Evolutionary conservation across 2,329 filamentous ascomycete genomes (phyloP), one percentile per base, ranked within the genome.

Genomic region (Paecilomyces dactylethromorphus): DNA sequence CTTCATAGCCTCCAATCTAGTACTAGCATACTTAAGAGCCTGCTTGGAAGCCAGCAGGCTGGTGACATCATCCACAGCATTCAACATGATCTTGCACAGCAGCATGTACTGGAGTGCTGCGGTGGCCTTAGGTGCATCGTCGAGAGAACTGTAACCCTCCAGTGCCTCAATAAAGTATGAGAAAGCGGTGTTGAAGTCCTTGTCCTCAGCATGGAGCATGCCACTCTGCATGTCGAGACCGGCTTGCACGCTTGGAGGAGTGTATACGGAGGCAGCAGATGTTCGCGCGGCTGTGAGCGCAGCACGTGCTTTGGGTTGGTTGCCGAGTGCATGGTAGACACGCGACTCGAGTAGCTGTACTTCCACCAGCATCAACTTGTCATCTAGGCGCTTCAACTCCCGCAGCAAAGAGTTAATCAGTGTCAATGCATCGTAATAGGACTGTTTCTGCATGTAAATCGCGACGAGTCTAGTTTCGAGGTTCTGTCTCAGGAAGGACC

Each of bases 121-220:
- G n/a, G 93, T 95, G n/a, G 95, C 94, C 78, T 92, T 92, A 64
- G 83, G 80, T 45, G 87, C 81, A 73, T 96, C 92, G 66, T 99
- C 94, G 75, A 96, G 92, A 53, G 88, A 88, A 78, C 94, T 91
- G 78, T 97, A 99, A 61, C 94, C 94, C 74, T 99, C 94, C 63
- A 99, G 86, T 2, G 95, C 94, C 80, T 99, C 94, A 76, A 99
- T 97, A 77, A 99, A 99, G 83, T 99, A 99, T 55, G 92, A 97
- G 78, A 90, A 99, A 55, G 94, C 91, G 26, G 94, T 99, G 81
- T 95, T 97, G 84, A 99, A 99, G 80, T 99, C 95, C 79, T 92
- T 90, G 74, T 99, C 94, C 78, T 99, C 95, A 24, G 94, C 94
- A 76, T 99, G 95, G 60, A 99, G 86, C 89, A 97, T 97, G 66